phyloP scores from a whole-genome alignment of 805 yeast genomes.

The Hemisphaericaspora nanyangensis region DNA sequence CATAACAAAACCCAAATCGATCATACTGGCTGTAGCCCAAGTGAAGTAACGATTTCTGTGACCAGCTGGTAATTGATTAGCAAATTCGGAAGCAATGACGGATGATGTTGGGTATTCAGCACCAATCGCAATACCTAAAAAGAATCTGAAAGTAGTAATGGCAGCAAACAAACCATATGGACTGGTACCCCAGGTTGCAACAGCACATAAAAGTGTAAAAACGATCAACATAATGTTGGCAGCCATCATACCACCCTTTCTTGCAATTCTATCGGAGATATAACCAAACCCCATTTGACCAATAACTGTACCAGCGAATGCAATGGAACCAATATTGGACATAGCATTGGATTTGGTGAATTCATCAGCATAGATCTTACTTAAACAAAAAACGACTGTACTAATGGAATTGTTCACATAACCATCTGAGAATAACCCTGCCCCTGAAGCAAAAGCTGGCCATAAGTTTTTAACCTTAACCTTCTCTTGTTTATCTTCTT shows the following conservation, averaged over 20 bases:
- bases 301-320: constrained; percentile 86
- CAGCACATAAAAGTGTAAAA: constrained; percentile 76
- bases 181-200: constrained; percentile 75
- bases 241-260: constrained; percentile 78
- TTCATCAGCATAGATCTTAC: constrained; percentile 58
- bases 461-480: constrained; percentile 31
- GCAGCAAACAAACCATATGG: constrained; percentile 80
- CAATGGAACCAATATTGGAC: constrained; percentile 79
- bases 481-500: constrained; percentile 16
- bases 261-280: constrained; percentile 72
- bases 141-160: constrained; percentile 77
- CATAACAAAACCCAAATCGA: constrained; percentile 81
- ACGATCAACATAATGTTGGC: constrained; percentile 73
- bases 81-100: constrained; percentile 90
- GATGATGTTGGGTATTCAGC: constrained; percentile 94
- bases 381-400: constrained; percentile 69
- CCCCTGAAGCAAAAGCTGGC: constrained; percentile 82
- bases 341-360: constrained; percentile 66
- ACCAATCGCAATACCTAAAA: constrained; percentile 89
- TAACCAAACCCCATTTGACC: constrained; percentile 84
- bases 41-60: constrained; percentile 83
- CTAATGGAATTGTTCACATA: constrained; percentile 83
- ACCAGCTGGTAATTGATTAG: constrained; percentile 71
- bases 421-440: constrained; percentile 92
- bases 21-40: constrained; percentile 85